phyloP scores from a whole-genome alignment of 2,329 filamentous ascomycete species.

The Fusarium transvaalense region DNA sequence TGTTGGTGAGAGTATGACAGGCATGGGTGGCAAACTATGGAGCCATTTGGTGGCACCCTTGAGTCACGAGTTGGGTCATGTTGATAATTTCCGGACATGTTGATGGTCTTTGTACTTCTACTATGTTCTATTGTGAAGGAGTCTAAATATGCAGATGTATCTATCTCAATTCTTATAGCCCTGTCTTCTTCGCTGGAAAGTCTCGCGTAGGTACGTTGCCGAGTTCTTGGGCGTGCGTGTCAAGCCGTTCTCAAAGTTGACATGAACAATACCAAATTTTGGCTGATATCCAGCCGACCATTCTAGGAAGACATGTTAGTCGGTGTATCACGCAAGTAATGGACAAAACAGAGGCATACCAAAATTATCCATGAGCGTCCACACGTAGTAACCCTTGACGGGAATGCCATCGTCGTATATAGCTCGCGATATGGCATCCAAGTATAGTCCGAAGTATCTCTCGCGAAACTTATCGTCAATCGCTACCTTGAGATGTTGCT shows the following conservation, averaged over 20 bases:
- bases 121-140: background rate
- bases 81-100: background rate
- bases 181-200: background rate
- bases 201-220: conserved; percentile 30
- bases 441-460: conserved; percentile 1
- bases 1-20: background rate
- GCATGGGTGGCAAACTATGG: background rate
- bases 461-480: conserved; percentile 4
- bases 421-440: conserved; percentile 5
- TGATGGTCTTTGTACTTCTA: background rate
- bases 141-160: background rate
- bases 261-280: conserved; percentile 55
- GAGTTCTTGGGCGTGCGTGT: conserved; percentile 56
- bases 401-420: conserved; percentile 1
- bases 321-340: background rate
- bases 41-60: background rate
- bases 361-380: conserved; percentile 13
- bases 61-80: background rate
- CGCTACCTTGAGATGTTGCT: background rate
- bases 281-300: conserved; percentile 57
- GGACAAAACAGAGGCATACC: background rate
- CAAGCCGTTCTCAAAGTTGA: conserved; percentile 53
- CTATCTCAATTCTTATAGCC: background rate
- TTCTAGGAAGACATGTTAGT: conserved; percentile 1
- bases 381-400: conserved; percentile 6